phyloP scores from a whole-genome alignment of 768 basidiomycete genomes.

The Lactarius psammicola region DNA sequence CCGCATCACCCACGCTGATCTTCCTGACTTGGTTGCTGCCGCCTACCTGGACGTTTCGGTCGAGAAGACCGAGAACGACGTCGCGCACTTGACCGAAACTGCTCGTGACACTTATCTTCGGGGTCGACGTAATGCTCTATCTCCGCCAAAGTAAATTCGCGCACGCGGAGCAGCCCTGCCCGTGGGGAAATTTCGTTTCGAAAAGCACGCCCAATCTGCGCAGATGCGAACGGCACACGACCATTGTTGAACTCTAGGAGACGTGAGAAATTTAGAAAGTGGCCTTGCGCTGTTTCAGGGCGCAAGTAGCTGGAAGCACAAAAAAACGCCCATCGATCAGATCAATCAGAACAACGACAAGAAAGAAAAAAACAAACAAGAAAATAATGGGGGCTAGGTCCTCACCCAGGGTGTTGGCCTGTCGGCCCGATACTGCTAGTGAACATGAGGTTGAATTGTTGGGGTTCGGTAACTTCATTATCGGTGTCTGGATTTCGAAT shows the following conservation, averaged over 20 bases:
- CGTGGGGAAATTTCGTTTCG: conserved; percentile 98
- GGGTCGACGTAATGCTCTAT: conserved; percentile 99
- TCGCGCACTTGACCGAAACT: conserved; percentile 82
- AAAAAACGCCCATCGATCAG: conserved; percentile 2
- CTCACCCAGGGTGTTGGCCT: conserved; percentile 91
- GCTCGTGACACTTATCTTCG: conserved; percentile 78
- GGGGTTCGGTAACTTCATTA: conserved; percentile 90
- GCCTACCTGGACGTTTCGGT: conserved; percentile 76
- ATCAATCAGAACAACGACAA: neutral
- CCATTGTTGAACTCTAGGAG: conserved; percentile 98
- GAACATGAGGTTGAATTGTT: conserved; percentile 99
- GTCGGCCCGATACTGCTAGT: conserved; percentile 96
- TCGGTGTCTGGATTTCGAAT: conserved; percentile 90
- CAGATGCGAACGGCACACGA: conserved; percentile 93
- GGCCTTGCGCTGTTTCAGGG: conserved; percentile 97
- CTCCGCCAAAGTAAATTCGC: conserved; percentile 99
- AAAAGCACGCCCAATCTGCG: conserved; percentile 94
- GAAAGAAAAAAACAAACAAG: neutral
- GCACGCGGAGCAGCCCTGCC: conserved; percentile 92
- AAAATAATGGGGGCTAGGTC: conserved; percentile 10
- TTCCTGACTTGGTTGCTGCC: conserved; percentile 63
- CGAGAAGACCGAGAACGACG: conserved; percentile 70
- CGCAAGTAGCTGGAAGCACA: conserved; percentile 73
- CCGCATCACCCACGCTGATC: conserved; percentile 87
- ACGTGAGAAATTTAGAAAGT: conserved; percentile 97